A percentile compares a stretch with the other conserved stretches of the same genome.
These are phyloP conservation scores for Eremochloa ophiuroides DNA, from an alignment of 176 grass and related monocot species.

Conservation along the genomic window DNA sequence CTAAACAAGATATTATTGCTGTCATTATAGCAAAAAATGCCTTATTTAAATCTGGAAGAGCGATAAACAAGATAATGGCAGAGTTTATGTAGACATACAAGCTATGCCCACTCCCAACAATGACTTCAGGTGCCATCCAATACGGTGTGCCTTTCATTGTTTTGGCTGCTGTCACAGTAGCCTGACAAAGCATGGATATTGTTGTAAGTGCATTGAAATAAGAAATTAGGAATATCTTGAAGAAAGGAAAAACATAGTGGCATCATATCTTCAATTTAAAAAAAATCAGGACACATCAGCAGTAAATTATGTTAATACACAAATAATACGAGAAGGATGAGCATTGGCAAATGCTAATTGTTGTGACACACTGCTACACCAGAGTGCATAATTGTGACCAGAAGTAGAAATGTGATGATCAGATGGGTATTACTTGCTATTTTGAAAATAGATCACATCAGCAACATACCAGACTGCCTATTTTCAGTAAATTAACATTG, in stretches of 20 bases:
- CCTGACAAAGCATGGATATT: slow-evolving; percentile 46
- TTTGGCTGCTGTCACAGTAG: slow-evolving; percentile 96
- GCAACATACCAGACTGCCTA: slow-evolving; percentile 5
- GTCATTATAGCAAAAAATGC: not conserved
- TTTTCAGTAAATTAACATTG: not conserved
- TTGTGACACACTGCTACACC: not conserved
- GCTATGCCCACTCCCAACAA: slow-evolving; percentile 89
- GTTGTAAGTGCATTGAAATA: slow-evolving; percentile 19
- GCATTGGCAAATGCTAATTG: not conserved
- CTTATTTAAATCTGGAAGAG: not conserved
- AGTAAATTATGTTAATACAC: not conserved
- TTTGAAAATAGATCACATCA: slow-evolving; percentile 7
- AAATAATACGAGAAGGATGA: not conserved
- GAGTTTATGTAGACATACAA: slow-evolving; percentile 60
- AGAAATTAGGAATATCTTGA: slow-evolving; percentile 15
- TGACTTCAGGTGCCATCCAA: slow-evolving; percentile 99
- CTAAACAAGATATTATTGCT: slow-evolving; percentile 1
- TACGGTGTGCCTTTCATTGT: slow-evolving; percentile 98
- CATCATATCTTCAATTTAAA: not conserved
- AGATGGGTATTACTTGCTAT: not conserved
- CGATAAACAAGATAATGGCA: slow-evolving; percentile 14
- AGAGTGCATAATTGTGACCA: not conserved
- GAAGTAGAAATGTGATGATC: not conserved
- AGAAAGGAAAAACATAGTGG: not conserved
- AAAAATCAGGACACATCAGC: not conserved